Percentiles rank a stretch among this genome's conserved stretches.
These are phyloP conservation scores for Colletotrichum theobromicola DNA, from an alignment of 2,329 filamentous ascomycete species.

Conservation along the genomic window DNA sequence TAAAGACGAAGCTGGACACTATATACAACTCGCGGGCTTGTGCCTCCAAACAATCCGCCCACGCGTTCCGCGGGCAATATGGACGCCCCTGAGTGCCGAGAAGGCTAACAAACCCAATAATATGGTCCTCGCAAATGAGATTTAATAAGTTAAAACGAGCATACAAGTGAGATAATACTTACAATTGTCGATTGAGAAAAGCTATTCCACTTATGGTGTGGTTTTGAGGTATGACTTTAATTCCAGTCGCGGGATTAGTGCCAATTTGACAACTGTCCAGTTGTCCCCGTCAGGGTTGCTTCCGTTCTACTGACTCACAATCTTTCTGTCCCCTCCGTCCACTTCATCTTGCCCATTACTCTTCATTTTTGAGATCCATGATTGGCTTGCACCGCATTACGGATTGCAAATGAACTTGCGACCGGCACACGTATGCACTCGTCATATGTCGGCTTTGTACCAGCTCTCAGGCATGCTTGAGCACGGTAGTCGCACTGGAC, in stretches of 20 bases:
- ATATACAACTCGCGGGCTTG: neutral
- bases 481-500: neutral
- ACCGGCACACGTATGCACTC: neutral
- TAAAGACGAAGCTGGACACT: neutral
- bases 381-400: neutral
- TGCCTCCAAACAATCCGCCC: neutral
- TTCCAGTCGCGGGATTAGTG: no score
- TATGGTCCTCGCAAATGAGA: neutral
- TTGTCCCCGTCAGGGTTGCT: no score
- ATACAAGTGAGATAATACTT: accelerated
- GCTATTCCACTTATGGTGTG: no score
- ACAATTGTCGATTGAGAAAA: accelerated
- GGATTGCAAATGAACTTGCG: neutral
- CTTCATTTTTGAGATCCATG: neutral
- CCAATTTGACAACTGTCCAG: no score
- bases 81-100: neutral
- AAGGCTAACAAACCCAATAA: neutral
- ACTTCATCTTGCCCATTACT: neutral
- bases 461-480: neutral
- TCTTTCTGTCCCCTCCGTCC: accelerated
- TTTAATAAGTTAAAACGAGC: neutral
- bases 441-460: neutral
- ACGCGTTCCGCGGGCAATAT: neutral
- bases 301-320: no score
- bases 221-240: no score